Evolutionary conservation across 2,329 filamentous ascomycete species (phyloP), one percentile per base, ranked within the genome.

Genomic region (Aspergillus uvarum): DNA sequence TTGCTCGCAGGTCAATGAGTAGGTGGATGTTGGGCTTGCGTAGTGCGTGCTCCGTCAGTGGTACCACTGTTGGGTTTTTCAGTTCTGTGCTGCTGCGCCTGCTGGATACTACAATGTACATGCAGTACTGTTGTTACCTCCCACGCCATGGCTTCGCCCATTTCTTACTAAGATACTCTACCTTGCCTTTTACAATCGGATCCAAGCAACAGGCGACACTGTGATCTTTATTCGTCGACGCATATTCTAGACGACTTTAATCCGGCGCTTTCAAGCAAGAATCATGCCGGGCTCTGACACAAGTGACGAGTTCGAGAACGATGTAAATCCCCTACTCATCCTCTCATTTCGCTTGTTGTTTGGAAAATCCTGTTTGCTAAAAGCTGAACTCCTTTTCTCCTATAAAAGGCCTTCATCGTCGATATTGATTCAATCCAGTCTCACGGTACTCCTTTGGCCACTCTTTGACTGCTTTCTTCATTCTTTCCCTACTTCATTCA

Each of bases 351-450:
- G 10, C 21, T 31, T 14, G 16, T 50, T 2, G 12, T 35, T 42
- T 16, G 5, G 7, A 16, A 29, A 29, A 16, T 19, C 22, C 21
- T 4, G 16, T 21, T 48, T 14, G 12, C 19, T 19, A 16, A 51
- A 42, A 19, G 56, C 52, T 14, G n/a, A 7, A 19, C 31, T 59
- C 8, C 24, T 22, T 31, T 47, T 35, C 11, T 10, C 26, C 22
- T 4, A 38, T 54, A 80, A 77, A 77, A 86, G 65, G 74, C 73
- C 67, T 83, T 83, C 72, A 89, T 89, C 63, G 78, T 89, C 58
- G 86, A 89, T 67, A 86, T 90, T 60, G 87, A 90, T 61, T 78
- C 81, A 49, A 84, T 90, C 32, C 87, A 89, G 72, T 81, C 84
- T 35, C 86, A 89, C 72, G 87, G 85, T 83, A 74, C 47, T 53